Evolutionary conservation across 768 basidiomycete species (phyloP).

Genomic region (Boletales sp.): DNA sequence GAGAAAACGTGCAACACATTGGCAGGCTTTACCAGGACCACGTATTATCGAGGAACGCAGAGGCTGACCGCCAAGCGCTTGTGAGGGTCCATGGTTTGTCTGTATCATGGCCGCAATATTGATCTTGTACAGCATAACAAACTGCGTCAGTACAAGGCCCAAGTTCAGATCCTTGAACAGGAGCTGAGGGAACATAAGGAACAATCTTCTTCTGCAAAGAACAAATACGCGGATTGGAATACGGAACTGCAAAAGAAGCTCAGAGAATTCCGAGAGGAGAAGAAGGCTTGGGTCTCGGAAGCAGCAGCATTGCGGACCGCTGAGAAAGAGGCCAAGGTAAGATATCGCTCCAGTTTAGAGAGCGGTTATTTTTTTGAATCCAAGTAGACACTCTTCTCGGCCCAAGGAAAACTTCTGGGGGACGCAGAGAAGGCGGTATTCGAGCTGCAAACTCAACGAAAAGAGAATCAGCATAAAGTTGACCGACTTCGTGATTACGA

Average conservation of each 20-base stretch:
- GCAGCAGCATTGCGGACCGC: constrained; percentile 63
- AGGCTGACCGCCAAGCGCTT: constrained; percentile 77
- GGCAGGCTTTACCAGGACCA: constrained; percentile 75
- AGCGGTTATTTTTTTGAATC: background rate
- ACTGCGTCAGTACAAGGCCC: constrained; percentile 68
- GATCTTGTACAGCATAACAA: constrained; percentile 63
- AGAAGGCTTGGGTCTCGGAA: constrained; percentile 71
- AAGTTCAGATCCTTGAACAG: constrained; percentile 61
- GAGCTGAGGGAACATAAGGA: constrained; percentile 72
- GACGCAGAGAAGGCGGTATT: constrained; percentile 71
- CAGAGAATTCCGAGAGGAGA: constrained; percentile 72
- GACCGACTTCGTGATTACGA: constrained; percentile 83
- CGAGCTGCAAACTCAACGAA: constrained; percentile 67
- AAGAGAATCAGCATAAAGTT: constrained; percentile 79
- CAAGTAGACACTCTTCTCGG: constrained; percentile 57
- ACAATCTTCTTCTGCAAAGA: constrained; percentile 68
- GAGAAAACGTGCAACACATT: constrained; percentile 79
- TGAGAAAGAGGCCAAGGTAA: constrained; percentile 67
- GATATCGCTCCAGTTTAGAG: background rate
- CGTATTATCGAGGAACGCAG: constrained; percentile 67
- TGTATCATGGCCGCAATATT: constrained; percentile 1
- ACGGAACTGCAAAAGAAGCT: constrained; percentile 75
- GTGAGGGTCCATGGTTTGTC: constrained; percentile 40
- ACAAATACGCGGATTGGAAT: constrained; percentile 83
- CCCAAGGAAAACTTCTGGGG: constrained; percentile 64